These are phyloP conservation scores for Russula lepida DNA, from an alignment of 768 basidiomycete genomes.

Conservation along the genomic window DNA sequence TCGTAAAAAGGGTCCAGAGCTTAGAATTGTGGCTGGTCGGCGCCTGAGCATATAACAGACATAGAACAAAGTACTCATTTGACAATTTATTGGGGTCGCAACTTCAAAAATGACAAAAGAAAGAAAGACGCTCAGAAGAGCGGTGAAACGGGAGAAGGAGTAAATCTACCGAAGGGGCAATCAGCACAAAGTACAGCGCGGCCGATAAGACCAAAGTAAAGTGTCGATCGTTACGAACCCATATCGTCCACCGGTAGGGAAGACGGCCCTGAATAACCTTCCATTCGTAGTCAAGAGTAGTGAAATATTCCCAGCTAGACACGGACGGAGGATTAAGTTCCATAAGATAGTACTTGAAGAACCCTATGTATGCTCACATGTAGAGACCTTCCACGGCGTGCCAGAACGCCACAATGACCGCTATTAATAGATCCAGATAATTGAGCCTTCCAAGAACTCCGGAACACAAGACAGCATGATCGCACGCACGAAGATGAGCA, in stretches of 20 bases:
- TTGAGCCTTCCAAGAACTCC: no score
- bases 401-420: no score
- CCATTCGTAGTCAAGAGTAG: background rate
- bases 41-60: background rate
- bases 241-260: background rate
- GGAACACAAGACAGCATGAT: no score
- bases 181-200: background rate
- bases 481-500: no score
- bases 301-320: background rate
- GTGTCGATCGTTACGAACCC: background rate
- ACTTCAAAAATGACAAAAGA: background rate
- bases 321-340: background rate
- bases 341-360: background rate
- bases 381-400: background rate
- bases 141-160: background rate
- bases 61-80: background rate
- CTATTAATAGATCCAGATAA: no score
- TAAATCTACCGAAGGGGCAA: background rate
- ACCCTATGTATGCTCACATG: background rate
- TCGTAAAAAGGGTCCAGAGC: background rate
- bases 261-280: background rate
- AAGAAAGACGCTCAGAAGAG: background rate
- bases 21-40: background rate
- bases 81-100: background rate
- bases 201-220: background rate